Base-by-base conservation (phyloP, 306 rosid genomes). In the Ormosia semicastrata region DNA sequence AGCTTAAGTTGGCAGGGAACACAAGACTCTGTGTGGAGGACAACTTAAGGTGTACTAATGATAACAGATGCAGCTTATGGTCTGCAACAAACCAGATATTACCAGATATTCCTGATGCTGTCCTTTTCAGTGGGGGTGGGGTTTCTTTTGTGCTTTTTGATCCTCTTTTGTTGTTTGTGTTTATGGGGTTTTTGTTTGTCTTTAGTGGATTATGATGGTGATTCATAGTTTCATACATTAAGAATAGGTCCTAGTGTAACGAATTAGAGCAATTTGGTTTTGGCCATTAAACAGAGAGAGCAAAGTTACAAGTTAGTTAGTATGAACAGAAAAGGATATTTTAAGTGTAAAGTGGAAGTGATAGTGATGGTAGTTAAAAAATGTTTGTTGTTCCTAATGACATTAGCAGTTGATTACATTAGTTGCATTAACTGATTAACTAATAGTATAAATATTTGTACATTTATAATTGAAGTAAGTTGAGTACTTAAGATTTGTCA, bases 1-100 rank as follows among this genome's bases (percentile, higher is more conserved):
- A 81, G 77, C 71, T 89, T 8, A 89, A 78, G 79, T 50, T 91
- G 37, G 79, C 17, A 43, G 95, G 93, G 30, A 91, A 91, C 84
- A 84, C 80, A 17, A 52, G 77, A 11, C 91, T 91, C 1, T 91
- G 93, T 59, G 82, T 78, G 43, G 91, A 85, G 29, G 80, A 79
- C 41, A 75, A 63, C 10, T 46, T 46, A 33, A 56, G 75, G 47
- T 57, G 60, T 34, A 37, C 39, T 0, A 67, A 24, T 0, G 24
- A 63, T 36, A 82, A 54, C 37, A 66, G 76, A 37, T 63, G 82
- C 75, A 63, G 41, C 46, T 66, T 82, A 6, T 91, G 82, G 85
- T 68, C 59, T 84, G 90, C 81, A 74, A 58, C 12, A 81, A 84
- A 49, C 73, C 71, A 32, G 82, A 79, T 13, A 72, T 83, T 50